Base-by-base conservation (phyloP, 2,329 filamentous ascomycete species). In the Aspergillus quadricinctus region DNA sequence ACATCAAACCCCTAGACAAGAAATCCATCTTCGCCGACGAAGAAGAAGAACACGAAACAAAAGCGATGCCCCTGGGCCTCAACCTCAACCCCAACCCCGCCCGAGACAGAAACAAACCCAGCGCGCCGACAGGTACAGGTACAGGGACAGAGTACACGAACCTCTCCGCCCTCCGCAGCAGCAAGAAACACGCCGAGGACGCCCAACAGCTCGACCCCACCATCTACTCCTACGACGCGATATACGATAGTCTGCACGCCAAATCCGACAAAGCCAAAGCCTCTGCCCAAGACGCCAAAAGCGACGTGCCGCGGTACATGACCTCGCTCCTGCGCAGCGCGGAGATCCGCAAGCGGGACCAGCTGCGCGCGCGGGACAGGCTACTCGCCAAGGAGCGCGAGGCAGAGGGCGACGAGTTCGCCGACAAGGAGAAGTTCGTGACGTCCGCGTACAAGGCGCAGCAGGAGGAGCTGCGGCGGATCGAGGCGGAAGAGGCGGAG, bases 361-460 rank as follows among this genome's bases (percentile, higher is more conserved):
- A 85, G 60, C 69, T 84, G 50, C 78, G 84, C 7, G 85, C 85
- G 19, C 78, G 80, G 37, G 85, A 88, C 66, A 84, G 85, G 59
- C 67, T 83, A 56, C 65, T 88, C 11, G 80, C 83, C 52, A 79
- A 79, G 56, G 85, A 88, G 65, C 78, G 85, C 28, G 85, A 87
- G 63, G 80, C 80, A 0, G 85, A 88, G 65, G 85, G 84, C n/a
- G 85, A 87, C 50, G 83, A 84, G 58, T 87, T 85, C 57, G 83
- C 80, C 0, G 85, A 86, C 63, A 87, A 86, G 67, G 85, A 88
- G 69, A 86, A 82, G 66, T 88, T 88, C 59, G 85, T 88, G 45
- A 88, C 85, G 1, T 77, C 78, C 1, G 84, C 85, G 37, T 88
- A 88, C 70, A 86, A 86, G 69, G 76, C 77, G 58, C 84, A 87